These are phyloP conservation scores for Diversispora epigaea DNA, from an alignment of 192 early-diverging fungal genomes.

Conservation along the genomic window DNA sequence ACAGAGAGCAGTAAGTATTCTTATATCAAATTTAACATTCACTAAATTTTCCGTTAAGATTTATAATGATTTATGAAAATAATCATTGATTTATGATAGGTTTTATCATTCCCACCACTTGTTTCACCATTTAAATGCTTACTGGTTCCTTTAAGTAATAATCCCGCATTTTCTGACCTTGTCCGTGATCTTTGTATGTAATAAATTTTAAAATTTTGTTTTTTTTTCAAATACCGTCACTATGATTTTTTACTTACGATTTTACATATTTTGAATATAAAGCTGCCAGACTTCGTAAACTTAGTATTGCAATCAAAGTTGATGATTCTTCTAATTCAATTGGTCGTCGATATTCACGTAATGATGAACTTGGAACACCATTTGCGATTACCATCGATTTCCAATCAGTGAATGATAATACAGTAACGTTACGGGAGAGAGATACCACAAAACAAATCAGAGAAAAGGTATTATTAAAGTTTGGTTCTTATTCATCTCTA, in stretches of 20 bases:
- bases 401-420: constrained; percentile 90
- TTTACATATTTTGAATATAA: constrained; percentile 7
- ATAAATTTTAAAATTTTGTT: background rate
- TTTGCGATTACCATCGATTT: constrained; percentile 99
- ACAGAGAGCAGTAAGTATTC: constrained; percentile 52
- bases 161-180: constrained; percentile 74
- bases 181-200: constrained; percentile 55
- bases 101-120: constrained; percentile 87
- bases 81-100: constrained; percentile 39
- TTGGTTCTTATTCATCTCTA: too few species aligned
- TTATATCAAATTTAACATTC: background rate
- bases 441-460: constrained; percentile 96
- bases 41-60: too few species aligned
- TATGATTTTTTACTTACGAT: too few species aligned
- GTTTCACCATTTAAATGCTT: constrained; percentile 95
- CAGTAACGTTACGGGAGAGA: constrained; percentile 94
- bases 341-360: constrained; percentile 94
- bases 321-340: constrained; percentile 89
- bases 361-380: constrained; percentile 97
- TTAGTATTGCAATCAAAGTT: constrained; percentile 77
- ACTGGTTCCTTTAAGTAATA: constrained; percentile 81
- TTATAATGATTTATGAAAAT: background rate
- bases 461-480: constrained; percentile 42
- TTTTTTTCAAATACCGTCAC: background rate
- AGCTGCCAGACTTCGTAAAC: constrained; percentile 69